Evolutionary conservation across 2,329 filamentous ascomycete genomes (phyloP).

Genomic region (Myriosclerotinia curreyana): DNA sequence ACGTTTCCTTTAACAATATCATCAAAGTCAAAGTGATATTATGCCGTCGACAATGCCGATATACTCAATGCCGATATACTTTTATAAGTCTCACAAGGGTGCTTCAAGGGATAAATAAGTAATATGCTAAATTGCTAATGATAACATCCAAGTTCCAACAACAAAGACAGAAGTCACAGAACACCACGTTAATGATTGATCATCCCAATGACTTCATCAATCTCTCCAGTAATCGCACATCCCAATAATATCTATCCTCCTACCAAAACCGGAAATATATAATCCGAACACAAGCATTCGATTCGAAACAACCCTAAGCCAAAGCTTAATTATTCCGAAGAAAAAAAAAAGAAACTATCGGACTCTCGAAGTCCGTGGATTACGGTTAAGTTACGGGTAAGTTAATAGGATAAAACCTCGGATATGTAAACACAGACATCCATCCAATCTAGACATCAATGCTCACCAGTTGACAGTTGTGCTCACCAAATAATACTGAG

Average conservation of each 20-base stretch:
- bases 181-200: too few species aligned
- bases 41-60: neutral
- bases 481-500: neutral
- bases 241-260: constrained; percentile 1
- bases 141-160: too few species aligned
- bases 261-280: neutral
- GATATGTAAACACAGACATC: constrained; percentile 5
- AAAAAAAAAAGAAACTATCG: too few species aligned
- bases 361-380: neutral
- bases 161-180: too few species aligned
- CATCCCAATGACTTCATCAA: neutral
- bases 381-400: constrained; percentile 1
- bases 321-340: neutral
- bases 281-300: neutral
- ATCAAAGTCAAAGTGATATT: neutral
- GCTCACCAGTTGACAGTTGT: neutral
- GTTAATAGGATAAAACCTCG: constrained; percentile 2
- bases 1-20: too few species aligned
- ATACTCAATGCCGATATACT: neutral
- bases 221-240: constrained; percentile 5
- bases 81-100: neutral
- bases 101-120: constrained; percentile 3
- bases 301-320: neutral
- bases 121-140: too few species aligned
- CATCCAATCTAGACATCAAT: constrained; percentile 1